Percentiles rank a stretch among this genome's conserved stretches.
phyloP scores from a whole-genome alignment of 1,284 basidiomycete species.

The Porodaedalea pini region DNA sequence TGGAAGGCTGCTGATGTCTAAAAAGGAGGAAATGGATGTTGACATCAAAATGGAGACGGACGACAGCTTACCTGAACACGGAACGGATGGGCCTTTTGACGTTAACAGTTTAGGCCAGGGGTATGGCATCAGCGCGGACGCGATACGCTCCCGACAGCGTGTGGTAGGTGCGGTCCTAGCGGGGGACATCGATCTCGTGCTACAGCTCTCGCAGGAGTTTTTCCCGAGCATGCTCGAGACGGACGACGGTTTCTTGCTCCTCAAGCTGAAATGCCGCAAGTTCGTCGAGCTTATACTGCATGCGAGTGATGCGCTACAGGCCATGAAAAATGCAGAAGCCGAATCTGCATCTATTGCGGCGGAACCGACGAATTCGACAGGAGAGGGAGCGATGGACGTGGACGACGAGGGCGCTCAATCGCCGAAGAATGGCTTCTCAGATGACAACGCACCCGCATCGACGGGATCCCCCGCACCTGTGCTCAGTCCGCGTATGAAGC shows the following conservation, averaged over 20 bases:
- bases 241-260: constrained; percentile 62
- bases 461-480: constrained; percentile 32
- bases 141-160: constrained; percentile 61
- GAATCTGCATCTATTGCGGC: constrained; percentile 30
- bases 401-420: constrained; percentile 39
- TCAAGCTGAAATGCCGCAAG: constrained; percentile 76
- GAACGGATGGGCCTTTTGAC: not conserved
- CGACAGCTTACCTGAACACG: constrained; percentile 16
- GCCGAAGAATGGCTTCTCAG: constrained; percentile 24
- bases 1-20: constrained; percentile 3
- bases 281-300: constrained; percentile 77
- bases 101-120: not conserved
- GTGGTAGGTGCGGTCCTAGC: constrained; percentile 63
- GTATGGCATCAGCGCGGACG: constrained; percentile 33
- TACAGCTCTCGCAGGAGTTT: constrained; percentile 48
- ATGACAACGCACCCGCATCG: constrained; percentile 24
- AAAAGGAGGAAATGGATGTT: constrained; percentile 12
- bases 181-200: constrained; percentile 73
- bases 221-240: constrained; percentile 63
- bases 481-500: constrained; percentile 8
- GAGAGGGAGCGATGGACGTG: constrained; percentile 39
- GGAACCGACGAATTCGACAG: constrained; percentile 29
- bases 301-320: constrained; percentile 62
- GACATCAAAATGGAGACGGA: constrained; percentile 27
- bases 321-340: constrained; percentile 41